Evolutionary conservation across 2,329 filamentous ascomycete genomes (phyloP), one percentile per base, ranked within the genome.

Genomic region (Clathrospora elynae): DNA sequence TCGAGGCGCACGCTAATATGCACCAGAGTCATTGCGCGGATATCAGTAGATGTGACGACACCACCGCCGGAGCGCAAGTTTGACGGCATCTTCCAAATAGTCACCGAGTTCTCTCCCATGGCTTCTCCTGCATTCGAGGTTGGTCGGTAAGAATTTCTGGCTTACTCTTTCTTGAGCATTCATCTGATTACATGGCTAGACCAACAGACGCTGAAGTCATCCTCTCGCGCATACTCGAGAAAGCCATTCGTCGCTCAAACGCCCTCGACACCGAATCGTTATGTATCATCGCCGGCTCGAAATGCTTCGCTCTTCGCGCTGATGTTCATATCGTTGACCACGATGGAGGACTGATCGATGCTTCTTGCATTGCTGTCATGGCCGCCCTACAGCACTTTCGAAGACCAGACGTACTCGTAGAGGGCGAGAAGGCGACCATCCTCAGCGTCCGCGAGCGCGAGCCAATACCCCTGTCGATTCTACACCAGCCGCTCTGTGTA

Each of bases 251-350:
- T 28, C 86, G 93, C 47, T 96, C 91, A 1, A 87, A 87, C 57
- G 92, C 93, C 5, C 82, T 99, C 26, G 92, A 97, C 70, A 96
- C 91, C 22, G 93, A 99, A 73, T 96, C 91, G 3, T 80, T 99
- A 30, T 99, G 93, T 71, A 88, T 99, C 14, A 79, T 96, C 18
- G 90, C 93, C 8, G 91, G 89, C 6, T 79, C 87, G 47, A 96
- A 95, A 71, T 93, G 88, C 75, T 99, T 93, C 84, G 87, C 87
- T 48, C 80, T 99, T 51, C 85, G 92, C 44, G 91, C 89, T 13
- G 92, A 97, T 68, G 82, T 97, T 14, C 93, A 99, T 71, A 84
- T 97, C 32, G 80, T 97, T 31, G 86, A 90, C 35, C 89, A 91
- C 66, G 92, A 97, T 67, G 93, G 93, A 38, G 92, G 91, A 58